Percentiles rank a stretch among this genome's conserved stretches.
Conservation (phyloP, 2,329 filamentous ascomycete species). For the Tolypocladium ophioglossoides region DNA sequence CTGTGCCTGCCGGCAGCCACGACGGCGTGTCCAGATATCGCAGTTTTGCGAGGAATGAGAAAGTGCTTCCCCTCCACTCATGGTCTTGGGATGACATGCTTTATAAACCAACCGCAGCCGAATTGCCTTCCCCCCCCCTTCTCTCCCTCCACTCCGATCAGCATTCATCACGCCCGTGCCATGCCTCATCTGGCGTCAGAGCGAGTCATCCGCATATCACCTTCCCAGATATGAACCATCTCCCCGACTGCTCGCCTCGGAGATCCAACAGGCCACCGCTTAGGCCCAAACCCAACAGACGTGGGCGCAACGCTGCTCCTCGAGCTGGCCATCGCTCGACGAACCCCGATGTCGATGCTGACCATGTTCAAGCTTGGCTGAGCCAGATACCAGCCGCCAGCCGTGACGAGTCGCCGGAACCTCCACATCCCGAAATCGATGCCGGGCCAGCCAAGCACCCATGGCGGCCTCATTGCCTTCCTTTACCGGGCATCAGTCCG, state of each 20-base stretch:
- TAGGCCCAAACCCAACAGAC: neutral
- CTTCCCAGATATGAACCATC: neutral
- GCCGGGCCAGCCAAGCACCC: neutral
- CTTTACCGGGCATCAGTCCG: neutral
- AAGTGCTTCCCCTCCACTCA: neutral
- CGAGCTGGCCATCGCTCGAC: neutral
- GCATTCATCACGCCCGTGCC: neutral
- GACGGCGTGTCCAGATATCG: neutral
- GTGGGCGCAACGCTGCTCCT: neutral
- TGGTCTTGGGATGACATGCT: neutral
- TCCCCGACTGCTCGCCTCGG: neutral
- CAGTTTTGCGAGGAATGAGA: neutral
- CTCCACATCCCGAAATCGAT: neutral
- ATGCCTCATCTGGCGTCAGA: neutral
- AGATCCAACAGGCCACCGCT: neutral
- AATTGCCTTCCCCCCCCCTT: too few species aligned
- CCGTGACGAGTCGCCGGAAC: neutral
- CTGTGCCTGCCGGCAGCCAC: neutral
- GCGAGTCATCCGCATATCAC: neutral
- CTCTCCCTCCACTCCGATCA: neutral
- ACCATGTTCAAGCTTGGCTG: neutral
- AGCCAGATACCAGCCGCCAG: neutral
- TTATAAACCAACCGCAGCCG: too few species aligned
- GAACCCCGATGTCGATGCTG: neutral
- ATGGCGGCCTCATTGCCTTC: conserved; percentile 1